Evolutionary conservation across 306 rosid genomes (phyloP).

Genomic region (Dalbergia cultrata): DNA sequence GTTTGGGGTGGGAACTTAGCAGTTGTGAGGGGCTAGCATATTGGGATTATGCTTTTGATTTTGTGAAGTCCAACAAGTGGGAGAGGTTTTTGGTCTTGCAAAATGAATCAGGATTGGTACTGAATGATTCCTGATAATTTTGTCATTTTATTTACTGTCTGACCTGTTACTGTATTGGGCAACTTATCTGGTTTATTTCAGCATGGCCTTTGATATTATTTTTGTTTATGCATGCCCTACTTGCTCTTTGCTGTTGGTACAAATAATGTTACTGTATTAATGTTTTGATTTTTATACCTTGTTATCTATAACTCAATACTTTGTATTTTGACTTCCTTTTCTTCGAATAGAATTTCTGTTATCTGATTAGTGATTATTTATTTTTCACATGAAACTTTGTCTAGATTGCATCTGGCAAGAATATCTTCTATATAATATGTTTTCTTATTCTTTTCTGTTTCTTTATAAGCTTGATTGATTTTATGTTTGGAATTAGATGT

Average conservation of each 20-base stretch:
- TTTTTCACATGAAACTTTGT: not conserved
- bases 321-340: constrained; percentile 2
- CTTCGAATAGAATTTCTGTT: not conserved
- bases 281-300: constrained; percentile 15
- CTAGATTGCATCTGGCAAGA: constrained; percentile 15
- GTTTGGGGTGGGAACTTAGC: constrained; percentile 85
- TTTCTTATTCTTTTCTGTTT: not conserved
- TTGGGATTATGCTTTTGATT: constrained; percentile 71
- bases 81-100: constrained; percentile 87
- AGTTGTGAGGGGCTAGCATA: constrained; percentile 77
- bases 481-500: not conserved
- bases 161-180: constrained; percentile 15
- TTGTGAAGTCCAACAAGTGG: constrained; percentile 64
- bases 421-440: not conserved
- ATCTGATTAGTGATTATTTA: not conserved
- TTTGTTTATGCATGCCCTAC: constrained; percentile 26
- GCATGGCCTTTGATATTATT: constrained; percentile 2
- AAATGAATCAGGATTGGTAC: constrained; percentile 90
- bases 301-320: not conserved
- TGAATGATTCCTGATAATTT: constrained; percentile 35
- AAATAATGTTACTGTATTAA: not conserved
- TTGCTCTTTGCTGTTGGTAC: constrained; percentile 13
- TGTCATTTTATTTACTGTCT: constrained; percentile 36
- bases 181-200: constrained; percentile 32
- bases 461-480: not conserved